Conservation (phyloP, 169 alveolate genomes). For the Cryptosporidium bovis region DNA sequence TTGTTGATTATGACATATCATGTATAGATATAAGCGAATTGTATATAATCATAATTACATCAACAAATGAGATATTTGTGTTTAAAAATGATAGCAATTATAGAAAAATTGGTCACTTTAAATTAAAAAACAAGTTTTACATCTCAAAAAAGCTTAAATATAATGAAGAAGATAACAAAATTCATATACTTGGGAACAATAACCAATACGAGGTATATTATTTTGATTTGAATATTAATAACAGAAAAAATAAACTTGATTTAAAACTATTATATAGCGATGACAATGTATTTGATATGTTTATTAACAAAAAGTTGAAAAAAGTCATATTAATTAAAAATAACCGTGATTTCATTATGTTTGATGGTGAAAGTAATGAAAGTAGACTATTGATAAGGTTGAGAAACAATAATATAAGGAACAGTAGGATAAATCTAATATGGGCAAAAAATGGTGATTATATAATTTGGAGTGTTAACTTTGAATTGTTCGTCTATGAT, state of each 20-base stretch:
- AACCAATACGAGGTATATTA: constrained; percentile 10
- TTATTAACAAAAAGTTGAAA: neutral
- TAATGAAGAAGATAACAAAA: neutral
- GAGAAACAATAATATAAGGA: neutral
- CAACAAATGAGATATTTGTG: constrained; percentile 16
- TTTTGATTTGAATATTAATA: neutral
- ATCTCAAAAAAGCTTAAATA: neutral
- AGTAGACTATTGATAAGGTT: neutral
- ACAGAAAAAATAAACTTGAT: neutral
- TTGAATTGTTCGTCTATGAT: constrained; percentile 20
- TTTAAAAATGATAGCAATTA: constrained; percentile 11
- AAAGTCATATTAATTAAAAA: constrained; percentile 1
- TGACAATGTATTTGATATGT: neutral
- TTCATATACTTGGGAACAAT: constrained; percentile 36
- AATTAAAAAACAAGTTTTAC: too few species aligned
- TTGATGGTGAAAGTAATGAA: neutral
- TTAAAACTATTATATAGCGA: neutral
- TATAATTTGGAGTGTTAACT: constrained; percentile 25
- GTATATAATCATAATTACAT: neutral
- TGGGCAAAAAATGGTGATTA: neutral
- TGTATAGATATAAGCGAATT: constrained; percentile 6
- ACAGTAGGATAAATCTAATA: constrained; percentile 24
- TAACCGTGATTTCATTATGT: neutral
- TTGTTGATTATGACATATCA: constrained; percentile 16
- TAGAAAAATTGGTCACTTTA: neutral